Base-by-base conservation (phyloP, 169 alveolate genomes). In the Cyclospora cayetanensis region DNA sequence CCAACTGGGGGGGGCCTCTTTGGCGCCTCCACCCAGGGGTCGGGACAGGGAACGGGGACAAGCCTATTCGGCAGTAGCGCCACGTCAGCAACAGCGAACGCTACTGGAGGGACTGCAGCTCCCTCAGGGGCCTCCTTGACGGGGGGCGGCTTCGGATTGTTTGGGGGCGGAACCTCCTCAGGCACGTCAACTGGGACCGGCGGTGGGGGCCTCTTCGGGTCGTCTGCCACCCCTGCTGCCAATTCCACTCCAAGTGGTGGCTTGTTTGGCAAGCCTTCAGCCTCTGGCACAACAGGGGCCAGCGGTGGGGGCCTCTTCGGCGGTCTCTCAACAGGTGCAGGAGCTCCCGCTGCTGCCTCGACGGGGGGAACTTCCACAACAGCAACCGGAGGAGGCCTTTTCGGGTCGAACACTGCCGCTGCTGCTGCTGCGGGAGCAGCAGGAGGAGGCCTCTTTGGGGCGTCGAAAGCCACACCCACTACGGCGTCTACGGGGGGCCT, bases 381-480 rank as follows among this genome's bases (percentile, higher is more conserved):
- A 31, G 27, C 53, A 0, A 72, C 84, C 1, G 86, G 86, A 39
- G 83, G 83, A 31, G 66, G 66, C 66, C 86, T 76, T 66, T 76
- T 76, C 12, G 86, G 86, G 5, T 25, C 66, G 12, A 42, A 43
- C 83, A 66, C 42, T 15, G 15, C 34, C 25, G 86, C 86, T 25
- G 52, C 83, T 37, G 35, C 60, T 39, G 52, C 83, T 37, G 35
- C 60, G 18, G n/a, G 55, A 46, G 41, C 4, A 46, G 39, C 55
- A 18, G 83, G 83, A 35, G 83, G 83, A 18, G 86, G 86, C 41
- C 86, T 76, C 25, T 76, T 76, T 43, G 86, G 86, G 27, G 43
- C 66, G 66, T 42, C 43, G 43, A 15, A 7, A 7, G 60, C 60
- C 15, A 15, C n/a, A 11, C n/a, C n/a, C 7, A 46, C 7, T 15